Conservation (phyloP, 1,284 basidiomycete genomes). For the Clitocybe nebularis region DNA sequence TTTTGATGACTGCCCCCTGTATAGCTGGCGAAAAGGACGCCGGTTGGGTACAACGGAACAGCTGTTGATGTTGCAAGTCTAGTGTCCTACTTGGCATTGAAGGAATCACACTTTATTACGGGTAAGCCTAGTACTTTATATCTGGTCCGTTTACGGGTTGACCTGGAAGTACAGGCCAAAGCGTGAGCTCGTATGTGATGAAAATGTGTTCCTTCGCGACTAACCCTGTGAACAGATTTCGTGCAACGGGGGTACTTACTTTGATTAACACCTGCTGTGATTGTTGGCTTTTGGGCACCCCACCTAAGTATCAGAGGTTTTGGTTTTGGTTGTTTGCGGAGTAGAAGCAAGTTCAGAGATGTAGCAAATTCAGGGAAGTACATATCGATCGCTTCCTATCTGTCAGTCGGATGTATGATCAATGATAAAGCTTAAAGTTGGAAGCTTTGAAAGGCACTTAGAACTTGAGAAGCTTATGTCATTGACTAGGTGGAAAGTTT, state of each 20-base stretch:
- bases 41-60: constrained; percentile 13
- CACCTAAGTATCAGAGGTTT: no score
- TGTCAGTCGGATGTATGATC: no score
- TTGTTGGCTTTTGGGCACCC: not conserved
- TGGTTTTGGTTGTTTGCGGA: no score
- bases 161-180: not conserved
- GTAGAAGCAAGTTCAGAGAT: no score
- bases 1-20: no score
- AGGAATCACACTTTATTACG: constrained; percentile 15
- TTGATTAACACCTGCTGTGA: not conserved
- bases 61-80: constrained; percentile 15
- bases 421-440: no score
- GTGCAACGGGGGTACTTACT: constrained; percentile 1
- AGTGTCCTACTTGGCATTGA: constrained; percentile 17
- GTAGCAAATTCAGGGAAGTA: no score
- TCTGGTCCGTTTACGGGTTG: not conserved
- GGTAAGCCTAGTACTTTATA: constrained; percentile 8
- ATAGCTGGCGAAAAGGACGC: not conserved
- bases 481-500: no score
- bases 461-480: no score
- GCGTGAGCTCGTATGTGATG: not conserved
- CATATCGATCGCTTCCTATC: no score
- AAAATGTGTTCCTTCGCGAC: not conserved
- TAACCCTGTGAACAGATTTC: constrained; percentile 1
- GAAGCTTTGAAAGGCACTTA: no score